These are phyloP conservation scores for Trametes cingulata DNA, from an alignment of 768 basidiomycete genomes.

Conservation along the genomic window DNA sequence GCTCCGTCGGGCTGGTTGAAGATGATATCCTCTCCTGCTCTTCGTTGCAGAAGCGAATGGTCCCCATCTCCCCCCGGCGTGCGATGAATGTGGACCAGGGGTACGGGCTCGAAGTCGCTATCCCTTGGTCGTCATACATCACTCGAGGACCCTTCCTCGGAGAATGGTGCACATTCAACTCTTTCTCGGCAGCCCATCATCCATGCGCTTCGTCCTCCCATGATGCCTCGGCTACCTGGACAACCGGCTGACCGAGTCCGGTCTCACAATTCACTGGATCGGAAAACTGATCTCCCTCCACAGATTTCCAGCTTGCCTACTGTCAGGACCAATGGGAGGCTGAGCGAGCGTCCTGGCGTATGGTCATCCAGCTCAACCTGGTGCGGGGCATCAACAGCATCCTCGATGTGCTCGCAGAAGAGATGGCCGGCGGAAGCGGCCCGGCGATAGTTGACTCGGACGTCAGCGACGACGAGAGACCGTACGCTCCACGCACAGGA, in stretches of 20 bases:
- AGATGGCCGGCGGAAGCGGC: conserved; percentile 41
- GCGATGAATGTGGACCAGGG: too few species aligned
- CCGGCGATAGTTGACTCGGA: conserved; percentile 11
- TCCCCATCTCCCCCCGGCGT: too few species aligned
- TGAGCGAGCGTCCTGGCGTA: conserved; percentile 76
- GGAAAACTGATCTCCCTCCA: not conserved
- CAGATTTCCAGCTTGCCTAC: conserved; percentile 76
- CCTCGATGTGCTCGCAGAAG: conserved; percentile 59
- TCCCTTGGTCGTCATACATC: too few species aligned
- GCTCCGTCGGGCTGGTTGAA: not conserved
- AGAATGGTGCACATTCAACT: not conserved
- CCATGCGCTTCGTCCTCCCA: too few species aligned
- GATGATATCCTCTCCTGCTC: too few species aligned
- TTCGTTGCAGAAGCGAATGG: too few species aligned
- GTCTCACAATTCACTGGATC: too few species aligned
- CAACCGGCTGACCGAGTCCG: not conserved
- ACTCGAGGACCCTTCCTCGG: too few species aligned
- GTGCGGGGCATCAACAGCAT: conserved; percentile 70
- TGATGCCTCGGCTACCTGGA: not conserved
- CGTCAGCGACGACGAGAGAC: conserved; percentile 17
- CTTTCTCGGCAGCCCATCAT: too few species aligned
- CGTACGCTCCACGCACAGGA: not conserved
- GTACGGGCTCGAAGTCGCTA: too few species aligned
- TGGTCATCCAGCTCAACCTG: conserved; percentile 79
- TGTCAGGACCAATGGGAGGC: conserved; percentile 60